Base-by-base conservation (phyloP, 768 basidiomycete genomes). In the Lactifluus volemus region DNA sequence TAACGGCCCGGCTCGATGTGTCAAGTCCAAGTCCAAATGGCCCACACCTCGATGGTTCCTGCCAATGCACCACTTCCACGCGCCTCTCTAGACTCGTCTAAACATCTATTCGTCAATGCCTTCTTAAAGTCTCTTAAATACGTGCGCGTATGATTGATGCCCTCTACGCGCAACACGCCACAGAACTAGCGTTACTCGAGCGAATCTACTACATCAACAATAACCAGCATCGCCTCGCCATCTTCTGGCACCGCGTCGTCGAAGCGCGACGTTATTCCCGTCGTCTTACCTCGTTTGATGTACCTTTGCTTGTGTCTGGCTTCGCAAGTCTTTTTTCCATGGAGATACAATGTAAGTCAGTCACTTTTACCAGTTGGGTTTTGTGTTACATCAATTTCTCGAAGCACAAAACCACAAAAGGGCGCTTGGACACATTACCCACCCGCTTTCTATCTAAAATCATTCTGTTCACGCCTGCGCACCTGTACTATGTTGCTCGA, bases 161-260 rank as follows among this genome's bases (percentile, higher is more conserved):
- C 44, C 73, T 74, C 11, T 66, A 82, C 49, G 63, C 73, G 15
- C 68, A 74, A 14, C 76, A 80, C 45, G 65, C 72, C 3, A 77
- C 81, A 30, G 87, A 89, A 66, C 69, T 82, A 5, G 79, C 79
- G 54, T 70, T 88, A 19, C 74, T 91, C 39, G 82, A 85, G 65
- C 77, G 85, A 61, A 69, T 91, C 2, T 85, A 84, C 69, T 91
- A 92, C 73, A 89, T 88, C 66, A 83, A 82, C 64, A 89, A 86
- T 68, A 92, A 90, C 65, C 89, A 92, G 67, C 87, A 88, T 69
- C 79, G 83, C 34, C 69, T 76, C 4, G 79, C 85, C 29, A 71
- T 89, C 11, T 89, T 89, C 70, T 91, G 88, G 86, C 76, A 80
- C 67, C 82, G 82, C 34, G 74, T 86, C 15, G 67, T 69, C 10